Percentiles rank a stretch among this genome's conserved stretches.
Evolutionary conservation across 2,329 filamentous ascomycete genomes (phyloP).

Genomic region (Diplodia seriata): DNA sequence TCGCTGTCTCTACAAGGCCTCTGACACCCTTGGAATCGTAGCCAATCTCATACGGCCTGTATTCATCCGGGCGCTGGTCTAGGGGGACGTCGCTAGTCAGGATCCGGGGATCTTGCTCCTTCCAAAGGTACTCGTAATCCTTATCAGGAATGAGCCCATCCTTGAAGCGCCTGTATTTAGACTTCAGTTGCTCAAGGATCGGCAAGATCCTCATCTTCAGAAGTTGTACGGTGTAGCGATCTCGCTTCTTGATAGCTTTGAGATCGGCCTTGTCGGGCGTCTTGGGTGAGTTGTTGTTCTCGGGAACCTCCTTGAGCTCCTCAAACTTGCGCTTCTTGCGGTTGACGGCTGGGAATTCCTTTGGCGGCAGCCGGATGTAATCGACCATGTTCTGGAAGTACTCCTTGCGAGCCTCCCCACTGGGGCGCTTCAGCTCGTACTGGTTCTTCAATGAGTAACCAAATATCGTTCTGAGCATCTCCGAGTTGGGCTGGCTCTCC

Average conservation of each 20-base stretch:
- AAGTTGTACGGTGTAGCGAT: constrained; percentile 82
- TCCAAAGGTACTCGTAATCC: constrained; percentile 80
- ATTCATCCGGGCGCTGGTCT: constrained; percentile 57
- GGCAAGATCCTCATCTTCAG: constrained; percentile 90
- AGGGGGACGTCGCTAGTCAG: constrained; percentile 66
- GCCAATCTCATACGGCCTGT: constrained; percentile 77
- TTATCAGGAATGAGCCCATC: constrained; percentile 73
- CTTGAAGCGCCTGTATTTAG: constrained; percentile 84
- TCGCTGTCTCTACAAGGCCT: constrained; percentile 76
- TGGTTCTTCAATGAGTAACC: constrained; percentile 82
- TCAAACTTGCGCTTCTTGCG: constrained; percentile 87
- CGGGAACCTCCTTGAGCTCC: constrained; percentile 71
- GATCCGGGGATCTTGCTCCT: constrained; percentile 77
- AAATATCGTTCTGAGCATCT: constrained; percentile 79
- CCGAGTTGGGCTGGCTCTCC: constrained; percentile 61
- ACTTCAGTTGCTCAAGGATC: constrained; percentile 96
- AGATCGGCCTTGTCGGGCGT: constrained; percentile 76
- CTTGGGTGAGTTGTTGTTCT: constrained; percentile 61
- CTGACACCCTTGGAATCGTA: constrained; percentile 79
- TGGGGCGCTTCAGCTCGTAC: constrained; percentile 72
- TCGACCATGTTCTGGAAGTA: constrained; percentile 79
- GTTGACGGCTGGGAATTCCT: constrained; percentile 84
- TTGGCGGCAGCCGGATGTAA: constrained; percentile 79
- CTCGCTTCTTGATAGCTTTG: constrained; percentile 79
- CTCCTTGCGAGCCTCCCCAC: constrained; percentile 70